Percentiles rank a stretch among this genome's conserved stretches.
Conservation (phyloP, 441 rosid genomes). For the Syzygium syzygioides region DNA sequence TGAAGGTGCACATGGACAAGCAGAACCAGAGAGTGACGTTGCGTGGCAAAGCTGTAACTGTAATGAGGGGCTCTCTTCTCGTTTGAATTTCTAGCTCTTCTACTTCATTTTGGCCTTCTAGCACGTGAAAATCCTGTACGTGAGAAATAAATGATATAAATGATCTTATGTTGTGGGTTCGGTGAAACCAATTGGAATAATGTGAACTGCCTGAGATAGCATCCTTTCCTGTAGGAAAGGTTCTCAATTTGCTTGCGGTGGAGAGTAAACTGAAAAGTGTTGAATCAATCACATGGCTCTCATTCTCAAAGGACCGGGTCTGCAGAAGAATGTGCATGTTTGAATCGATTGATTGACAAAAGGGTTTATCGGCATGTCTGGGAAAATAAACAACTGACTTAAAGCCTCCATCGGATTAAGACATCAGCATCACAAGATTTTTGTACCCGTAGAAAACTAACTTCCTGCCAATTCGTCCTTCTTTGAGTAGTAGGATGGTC, state of each 20-base stretch:
- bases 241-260: not conserved
- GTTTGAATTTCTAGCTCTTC: constrained; percentile 27
- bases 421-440: not conserved
- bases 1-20: constrained; percentile 42
- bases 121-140: not conserved
- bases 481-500: not conserved
- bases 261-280: not conserved
- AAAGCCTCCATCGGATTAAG: not conserved
- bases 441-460: not conserved
- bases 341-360: not conserved
- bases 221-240: not conserved
- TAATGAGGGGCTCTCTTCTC: constrained; percentile 64
- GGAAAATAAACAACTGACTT: not conserved
- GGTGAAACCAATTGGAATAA: not conserved
- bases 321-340: not conserved
- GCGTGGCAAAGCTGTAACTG: constrained; percentile 57
- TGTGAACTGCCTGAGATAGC: not conserved
- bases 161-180: not conserved
- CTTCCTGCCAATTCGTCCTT: not conserved
- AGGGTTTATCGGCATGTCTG: not conserved
- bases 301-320: not conserved
- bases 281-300: not conserved
- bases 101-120: not conserved
- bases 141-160: not conserved
- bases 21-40: constrained; percentile 49